A percentile compares a stretch with the other conserved stretches of the same genome.
Evolutionary conservation across 805 yeast genomes (phyloP).

Genomic region (Lachancea quebecensis): DNA sequence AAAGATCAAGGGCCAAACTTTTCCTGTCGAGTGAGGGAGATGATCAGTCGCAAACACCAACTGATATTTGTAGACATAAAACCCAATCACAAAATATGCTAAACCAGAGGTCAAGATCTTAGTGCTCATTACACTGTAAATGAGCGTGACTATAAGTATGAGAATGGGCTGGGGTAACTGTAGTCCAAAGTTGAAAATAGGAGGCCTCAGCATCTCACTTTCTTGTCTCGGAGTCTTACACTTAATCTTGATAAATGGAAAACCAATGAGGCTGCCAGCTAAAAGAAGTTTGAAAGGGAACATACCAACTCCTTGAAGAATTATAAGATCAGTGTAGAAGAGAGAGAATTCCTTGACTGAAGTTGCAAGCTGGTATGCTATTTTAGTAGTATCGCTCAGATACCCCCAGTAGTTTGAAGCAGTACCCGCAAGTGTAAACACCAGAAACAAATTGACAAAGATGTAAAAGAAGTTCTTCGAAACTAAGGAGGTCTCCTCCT

Average conservation of each 20-base stretch:
- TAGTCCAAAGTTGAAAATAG: slow-evolving; percentile 85
- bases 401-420: slow-evolving; percentile 75
- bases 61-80: slow-evolving; percentile 85
- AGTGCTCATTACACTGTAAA: slow-evolving; percentile 85
- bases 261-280: slow-evolving; percentile 68
- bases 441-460: slow-evolving; percentile 87
- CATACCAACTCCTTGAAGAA: slow-evolving; percentile 80
- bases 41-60: slow-evolving; percentile 85
- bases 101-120: slow-evolving; percentile 81
- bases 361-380: slow-evolving; percentile 80
- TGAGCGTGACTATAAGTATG: slow-evolving; percentile 73
- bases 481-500: slow-evolving; percentile 83
- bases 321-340: slow-evolving; percentile 83
- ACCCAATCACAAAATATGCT: slow-evolving; percentile 77
- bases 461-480: slow-evolving; percentile 91
- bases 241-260: slow-evolving; percentile 56
- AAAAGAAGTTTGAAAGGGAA: slow-evolving; percentile 82
- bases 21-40: slow-evolving; percentile 94
- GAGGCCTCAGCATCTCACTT: slow-evolving; percentile 72
- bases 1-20: slow-evolving; percentile 88
- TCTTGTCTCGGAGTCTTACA: slow-evolving; percentile 82
- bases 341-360: slow-evolving; percentile 72
- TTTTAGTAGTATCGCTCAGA: slow-evolving; percentile 79
- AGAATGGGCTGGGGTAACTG: slow-evolving; percentile 88
- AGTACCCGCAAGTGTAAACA: slow-evolving; percentile 90